Evolutionary conservation across 1,284 basidiomycete species (phyloP).

Genomic region (Afroboletus lepidellus): DNA sequence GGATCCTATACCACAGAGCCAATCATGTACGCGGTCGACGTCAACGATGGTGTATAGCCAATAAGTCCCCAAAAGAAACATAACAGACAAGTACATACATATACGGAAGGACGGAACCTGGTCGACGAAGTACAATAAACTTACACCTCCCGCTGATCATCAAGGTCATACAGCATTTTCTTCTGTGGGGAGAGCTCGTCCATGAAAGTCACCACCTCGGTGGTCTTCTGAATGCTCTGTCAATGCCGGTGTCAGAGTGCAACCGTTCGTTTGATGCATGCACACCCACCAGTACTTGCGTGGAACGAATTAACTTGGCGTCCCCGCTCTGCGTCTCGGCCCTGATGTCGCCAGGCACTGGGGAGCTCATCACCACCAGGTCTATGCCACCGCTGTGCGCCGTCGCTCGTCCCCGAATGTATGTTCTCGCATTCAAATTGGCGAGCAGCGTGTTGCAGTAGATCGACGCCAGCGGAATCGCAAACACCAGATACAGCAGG

Average conservation of each 20-base stretch:
- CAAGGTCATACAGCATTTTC: neutral
- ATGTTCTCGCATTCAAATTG: conserved; percentile 16
- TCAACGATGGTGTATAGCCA: too few relatives aligned
- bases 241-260: too few relatives aligned
- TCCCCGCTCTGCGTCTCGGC: neutral
- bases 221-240: conserved; percentile 1
- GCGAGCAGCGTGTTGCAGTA: conserved; percentile 21
- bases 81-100: too few relatives aligned
- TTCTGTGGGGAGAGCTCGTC: neutral
- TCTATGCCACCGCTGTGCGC: neutral
- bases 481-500: neutral
- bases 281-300: neutral
- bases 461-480: conserved; percentile 6
- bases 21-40: too few relatives aligned
- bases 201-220: neutral
- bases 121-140: neutral
- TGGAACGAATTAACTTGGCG: neutral
- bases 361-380: neutral
- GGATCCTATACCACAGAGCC: too few relatives aligned
- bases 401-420: neutral
- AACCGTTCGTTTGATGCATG: neutral
- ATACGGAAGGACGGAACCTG: neutral
- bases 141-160: neutral
- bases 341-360: too few relatives aligned
- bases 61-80: too few relatives aligned